Conservation (phyloP, 1,284 basidiomycete species). For the Ganoderma lucidum region DNA sequence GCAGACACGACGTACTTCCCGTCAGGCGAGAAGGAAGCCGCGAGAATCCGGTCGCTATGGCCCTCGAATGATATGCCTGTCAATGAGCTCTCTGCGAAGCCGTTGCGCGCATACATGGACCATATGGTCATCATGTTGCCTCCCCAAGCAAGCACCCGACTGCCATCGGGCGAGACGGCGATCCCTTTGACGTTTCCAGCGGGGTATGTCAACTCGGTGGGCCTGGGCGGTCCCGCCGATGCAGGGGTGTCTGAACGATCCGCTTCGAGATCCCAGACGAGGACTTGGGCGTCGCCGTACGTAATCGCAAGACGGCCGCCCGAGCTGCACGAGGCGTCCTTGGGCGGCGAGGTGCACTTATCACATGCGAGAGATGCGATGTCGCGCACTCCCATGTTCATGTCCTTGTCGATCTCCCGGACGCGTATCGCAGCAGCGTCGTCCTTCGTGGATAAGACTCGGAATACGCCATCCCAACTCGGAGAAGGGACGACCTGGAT, state of each 20-base stretch:
- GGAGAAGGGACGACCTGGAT: neutral
- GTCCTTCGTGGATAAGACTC: neutral
- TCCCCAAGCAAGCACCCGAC: neutral
- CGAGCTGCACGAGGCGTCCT: neutral
- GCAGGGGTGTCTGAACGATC: neutral
- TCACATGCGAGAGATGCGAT: neutral
- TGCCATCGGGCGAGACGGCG: neutral
- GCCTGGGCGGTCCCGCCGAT: neutral
- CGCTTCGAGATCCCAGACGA: neutral
- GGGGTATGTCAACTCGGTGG: neutral
- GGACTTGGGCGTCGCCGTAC: neutral
- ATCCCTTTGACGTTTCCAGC: neutral
- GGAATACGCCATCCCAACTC: neutral
- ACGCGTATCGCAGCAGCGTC: neutral
- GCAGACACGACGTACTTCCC: neutral
- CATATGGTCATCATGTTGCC: neutral
- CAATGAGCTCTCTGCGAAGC: neutral
- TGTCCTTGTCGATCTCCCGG: slow-evolving; percentile 3
- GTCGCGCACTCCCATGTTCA: neutral
- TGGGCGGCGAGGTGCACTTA: neutral
- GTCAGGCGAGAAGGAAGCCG: neutral
- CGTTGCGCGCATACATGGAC: neutral
- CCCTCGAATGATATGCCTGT: neutral
- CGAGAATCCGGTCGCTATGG: neutral
- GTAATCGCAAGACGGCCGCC: neutral